Evolutionary conservation across 2,329 filamentous ascomycete genomes (phyloP).

Genomic region (Tothia fuscella): DNA sequence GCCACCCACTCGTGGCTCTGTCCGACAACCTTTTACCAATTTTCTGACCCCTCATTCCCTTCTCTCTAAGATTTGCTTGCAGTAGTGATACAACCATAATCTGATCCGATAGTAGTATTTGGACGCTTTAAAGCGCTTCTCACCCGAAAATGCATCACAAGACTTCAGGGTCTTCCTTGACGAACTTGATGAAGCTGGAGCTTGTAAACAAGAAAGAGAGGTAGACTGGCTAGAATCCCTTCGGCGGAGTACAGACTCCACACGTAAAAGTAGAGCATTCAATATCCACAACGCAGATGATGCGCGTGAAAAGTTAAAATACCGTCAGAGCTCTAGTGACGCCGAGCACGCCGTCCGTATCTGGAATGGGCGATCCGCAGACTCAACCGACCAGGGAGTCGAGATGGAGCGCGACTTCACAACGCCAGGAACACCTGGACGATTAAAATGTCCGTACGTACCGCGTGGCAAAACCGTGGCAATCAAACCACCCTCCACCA

Average conservation of each 20-base stretch:
- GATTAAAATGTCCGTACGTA: slow-evolving; percentile 71
- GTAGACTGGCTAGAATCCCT: slow-evolving; percentile 25
- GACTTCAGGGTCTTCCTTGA: slow-evolving; percentile 28
- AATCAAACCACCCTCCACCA: slow-evolving; percentile 26
- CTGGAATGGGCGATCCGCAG: slow-evolving; percentile 28
- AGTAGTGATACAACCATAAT: slow-evolving; percentile 1
- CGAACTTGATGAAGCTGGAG: slow-evolving; percentile 25
- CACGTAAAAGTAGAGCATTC: slow-evolving; percentile 22
- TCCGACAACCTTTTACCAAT: slow-evolving; percentile 28
- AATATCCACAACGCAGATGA: slow-evolving; percentile 24
- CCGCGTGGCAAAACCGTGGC: slow-evolving; percentile 13
- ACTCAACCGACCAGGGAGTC: slow-evolving; percentile 26
- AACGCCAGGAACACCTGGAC: slow-evolving; percentile 67
- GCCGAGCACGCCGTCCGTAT: slow-evolving; percentile 24
- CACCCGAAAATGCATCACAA: slow-evolving; percentile 26
- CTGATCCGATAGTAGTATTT: slow-evolving; percentile 24
- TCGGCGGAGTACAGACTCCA: slow-evolving; percentile 22
- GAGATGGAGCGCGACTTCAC: slow-evolving; percentile 80
- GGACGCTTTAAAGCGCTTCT: slow-evolving; percentile 27
- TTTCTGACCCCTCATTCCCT: slow-evolving; percentile 20
- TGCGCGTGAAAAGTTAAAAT: slow-evolving; percentile 19
- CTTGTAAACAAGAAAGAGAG: slow-evolving; percentile 14
- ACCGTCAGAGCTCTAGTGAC: slow-evolving; percentile 12
- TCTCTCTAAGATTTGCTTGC: slow-evolving; percentile 1
- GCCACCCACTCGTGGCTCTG: slow-evolving; percentile 30